Conservation (phyloP, 129 eudicot species). For the Tagetes patula region DNA sequence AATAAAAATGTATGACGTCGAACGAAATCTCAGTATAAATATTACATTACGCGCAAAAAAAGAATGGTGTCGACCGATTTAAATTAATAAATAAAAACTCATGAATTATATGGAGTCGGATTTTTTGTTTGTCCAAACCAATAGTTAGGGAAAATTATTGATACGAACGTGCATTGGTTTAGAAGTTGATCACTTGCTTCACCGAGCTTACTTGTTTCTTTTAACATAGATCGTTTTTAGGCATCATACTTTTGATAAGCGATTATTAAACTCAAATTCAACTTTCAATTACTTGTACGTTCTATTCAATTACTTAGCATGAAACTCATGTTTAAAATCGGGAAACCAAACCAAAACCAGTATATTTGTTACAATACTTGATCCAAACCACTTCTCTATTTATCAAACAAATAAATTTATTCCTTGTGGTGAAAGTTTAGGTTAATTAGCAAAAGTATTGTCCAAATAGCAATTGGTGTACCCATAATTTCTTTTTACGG, state of each 20-base stretch:
- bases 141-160: slow-evolving; percentile 3
- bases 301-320: neutral
- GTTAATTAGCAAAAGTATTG: no score
- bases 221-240: neutral
- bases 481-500: no score
- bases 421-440: no score
- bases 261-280: neutral
- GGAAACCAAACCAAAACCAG: neutral
- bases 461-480: no score
- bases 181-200: neutral
- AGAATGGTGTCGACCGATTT: no score
- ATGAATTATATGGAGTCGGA: no score
- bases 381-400: neutral
- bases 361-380: neutral
- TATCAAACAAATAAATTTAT: neutral
- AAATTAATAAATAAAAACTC: no score
- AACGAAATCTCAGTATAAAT: no score
- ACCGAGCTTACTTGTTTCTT: neutral
- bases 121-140: slow-evolving; percentile 26
- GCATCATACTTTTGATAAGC: slow-evolving; percentile 6
- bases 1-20: no score
- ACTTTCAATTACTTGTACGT: neutral
- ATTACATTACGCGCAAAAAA: no score
- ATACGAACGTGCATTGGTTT: neutral
- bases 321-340: neutral